Conservation (phyloP, 139 green algal genomes). For the Asterochloris sp. region DNA sequence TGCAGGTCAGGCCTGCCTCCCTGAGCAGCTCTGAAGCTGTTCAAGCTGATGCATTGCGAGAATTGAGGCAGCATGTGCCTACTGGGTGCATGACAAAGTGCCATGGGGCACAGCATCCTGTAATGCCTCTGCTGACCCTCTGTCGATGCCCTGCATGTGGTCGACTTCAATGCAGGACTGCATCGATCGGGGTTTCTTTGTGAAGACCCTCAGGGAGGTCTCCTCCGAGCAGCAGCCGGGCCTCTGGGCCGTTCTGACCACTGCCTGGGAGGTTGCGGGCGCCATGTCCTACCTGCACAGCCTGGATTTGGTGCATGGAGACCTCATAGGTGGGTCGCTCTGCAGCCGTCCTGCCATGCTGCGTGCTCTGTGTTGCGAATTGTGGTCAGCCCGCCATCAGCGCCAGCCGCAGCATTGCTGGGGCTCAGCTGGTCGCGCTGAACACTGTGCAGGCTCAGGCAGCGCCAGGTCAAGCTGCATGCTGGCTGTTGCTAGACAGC, state of each 20-base stretch:
- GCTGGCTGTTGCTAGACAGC: no score
- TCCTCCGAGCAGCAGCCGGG: neutral
- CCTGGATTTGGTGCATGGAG: slow-evolving; percentile 41
- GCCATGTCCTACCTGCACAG: slow-evolving; percentile 45
- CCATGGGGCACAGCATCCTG: neutral
- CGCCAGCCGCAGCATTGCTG: no score
- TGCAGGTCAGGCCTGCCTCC: slow-evolving; percentile 10
- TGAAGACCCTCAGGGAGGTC: slow-evolving; percentile 1
- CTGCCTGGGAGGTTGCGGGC: slow-evolving; percentile 34
- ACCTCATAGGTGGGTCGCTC: slow-evolving; percentile 28
- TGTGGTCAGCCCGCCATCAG: no score
- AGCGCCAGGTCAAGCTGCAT: no score
- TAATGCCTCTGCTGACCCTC: neutral
- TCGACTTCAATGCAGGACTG: neutral
- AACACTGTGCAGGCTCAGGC: no score
- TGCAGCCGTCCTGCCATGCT: no score
- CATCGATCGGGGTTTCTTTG: slow-evolving; percentile 13
- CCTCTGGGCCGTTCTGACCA: slow-evolving; percentile 8
- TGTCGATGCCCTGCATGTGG: neutral
- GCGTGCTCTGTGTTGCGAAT: no score
- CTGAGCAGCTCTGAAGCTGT: neutral
- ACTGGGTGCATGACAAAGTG: neutral
- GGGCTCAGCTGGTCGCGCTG: no score
- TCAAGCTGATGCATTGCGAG: neutral
- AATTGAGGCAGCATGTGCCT: neutral